These are phyloP conservation scores for Cyanidium caldarium DNA, from an alignment of 23 red algal genomes.

Conservation along the genomic window DNA sequence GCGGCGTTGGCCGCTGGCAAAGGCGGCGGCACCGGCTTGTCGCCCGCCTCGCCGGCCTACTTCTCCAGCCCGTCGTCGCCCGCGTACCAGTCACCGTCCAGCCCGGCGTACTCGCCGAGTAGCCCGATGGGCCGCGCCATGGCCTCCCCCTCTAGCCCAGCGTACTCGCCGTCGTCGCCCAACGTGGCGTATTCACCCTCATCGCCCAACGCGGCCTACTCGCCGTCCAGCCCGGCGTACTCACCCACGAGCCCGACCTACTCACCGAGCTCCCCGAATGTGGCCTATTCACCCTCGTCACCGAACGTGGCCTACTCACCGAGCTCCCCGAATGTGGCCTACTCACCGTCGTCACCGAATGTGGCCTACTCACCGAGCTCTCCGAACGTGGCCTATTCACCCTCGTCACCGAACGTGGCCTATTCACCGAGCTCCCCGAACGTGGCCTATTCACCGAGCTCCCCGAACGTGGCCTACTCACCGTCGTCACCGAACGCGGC, in stretches of 20 bases:
- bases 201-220: slow-evolving; percentile 30
- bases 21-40: slow-evolving; percentile 19
- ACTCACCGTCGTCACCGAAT: slow-evolving; percentile 18
- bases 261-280: slow-evolving; percentile 28
- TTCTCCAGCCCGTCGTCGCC: slow-evolving; percentile 15
- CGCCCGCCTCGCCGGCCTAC: slow-evolving; percentile 24
- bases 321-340: neutral
- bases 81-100: neutral
- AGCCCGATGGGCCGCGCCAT: slow-evolving; percentile 19
- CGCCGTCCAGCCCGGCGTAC: slow-evolving; percentile 79
- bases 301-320: slow-evolving; percentile 39
- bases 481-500: slow-evolving; percentile 6
- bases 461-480: neutral
- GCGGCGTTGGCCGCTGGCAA: neutral
- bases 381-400: slow-evolving; percentile 9
- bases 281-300: slow-evolving; percentile 11
- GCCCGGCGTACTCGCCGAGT: neutral
- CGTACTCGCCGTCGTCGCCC: slow-evolving; percentile 18
- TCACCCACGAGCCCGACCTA: slow-evolving; percentile 74
- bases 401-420: neutral
- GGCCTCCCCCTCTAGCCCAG: slow-evolving; percentile 20
- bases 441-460: neutral
- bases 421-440: neutral
- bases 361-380: slow-evolving; percentile 18
- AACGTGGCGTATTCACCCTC: slow-evolving; percentile 9